phyloP scores from a whole-genome alignment of 2,329 filamentous ascomycete species.

The Fusarium protoensiforme region DNA sequence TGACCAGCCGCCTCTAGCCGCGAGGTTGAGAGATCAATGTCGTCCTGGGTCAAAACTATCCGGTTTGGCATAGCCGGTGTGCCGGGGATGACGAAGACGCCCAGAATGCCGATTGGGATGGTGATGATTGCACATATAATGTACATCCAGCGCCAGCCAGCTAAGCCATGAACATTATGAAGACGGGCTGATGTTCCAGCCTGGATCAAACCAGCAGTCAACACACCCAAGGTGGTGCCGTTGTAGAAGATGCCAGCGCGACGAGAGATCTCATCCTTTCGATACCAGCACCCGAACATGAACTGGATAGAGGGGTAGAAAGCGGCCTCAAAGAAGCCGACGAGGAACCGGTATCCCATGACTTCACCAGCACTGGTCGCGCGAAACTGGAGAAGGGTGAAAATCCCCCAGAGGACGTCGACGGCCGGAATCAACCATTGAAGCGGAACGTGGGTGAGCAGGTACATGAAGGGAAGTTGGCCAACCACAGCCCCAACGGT shows the following conservation, averaged over 20 bases:
- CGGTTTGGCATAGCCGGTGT: constrained; percentile 58
- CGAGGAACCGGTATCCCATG: constrained; percentile 63
- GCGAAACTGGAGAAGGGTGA: constrained; percentile 66
- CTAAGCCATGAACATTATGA: constrained; percentile 56
- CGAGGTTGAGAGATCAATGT: constrained; percentile 57
- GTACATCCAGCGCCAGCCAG: constrained; percentile 67
- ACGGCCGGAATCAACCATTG: constrained; percentile 62
- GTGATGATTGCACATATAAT: constrained; percentile 65
- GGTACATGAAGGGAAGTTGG: constrained; percentile 62
- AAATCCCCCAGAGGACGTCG: constrained; percentile 66
- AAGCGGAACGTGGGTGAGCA: constrained; percentile 59
- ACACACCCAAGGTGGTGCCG: constrained; percentile 60
- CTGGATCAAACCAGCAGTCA: constrained; percentile 63
- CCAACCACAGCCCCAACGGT: constrained; percentile 59
- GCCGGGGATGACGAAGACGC: constrained; percentile 64
- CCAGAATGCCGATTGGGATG: constrained; percentile 63
- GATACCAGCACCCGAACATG: constrained; percentile 59
- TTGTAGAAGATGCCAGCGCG: constrained; percentile 63
- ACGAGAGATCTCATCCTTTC: constrained; percentile 57
- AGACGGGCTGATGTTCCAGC: constrained; percentile 53
- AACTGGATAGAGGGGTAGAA: constrained; percentile 56
- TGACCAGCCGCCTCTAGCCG: constrained; percentile 60
- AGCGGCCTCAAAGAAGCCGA: constrained; percentile 62
- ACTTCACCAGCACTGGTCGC: constrained; percentile 60
- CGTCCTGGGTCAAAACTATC: constrained; percentile 56